A percentile compares a stretch with the other conserved stretches of the same genome.
Evolutionary conservation across 2,329 filamentous ascomycete genomes (phyloP).

Genomic region (Sporothrix pallida): DNA sequence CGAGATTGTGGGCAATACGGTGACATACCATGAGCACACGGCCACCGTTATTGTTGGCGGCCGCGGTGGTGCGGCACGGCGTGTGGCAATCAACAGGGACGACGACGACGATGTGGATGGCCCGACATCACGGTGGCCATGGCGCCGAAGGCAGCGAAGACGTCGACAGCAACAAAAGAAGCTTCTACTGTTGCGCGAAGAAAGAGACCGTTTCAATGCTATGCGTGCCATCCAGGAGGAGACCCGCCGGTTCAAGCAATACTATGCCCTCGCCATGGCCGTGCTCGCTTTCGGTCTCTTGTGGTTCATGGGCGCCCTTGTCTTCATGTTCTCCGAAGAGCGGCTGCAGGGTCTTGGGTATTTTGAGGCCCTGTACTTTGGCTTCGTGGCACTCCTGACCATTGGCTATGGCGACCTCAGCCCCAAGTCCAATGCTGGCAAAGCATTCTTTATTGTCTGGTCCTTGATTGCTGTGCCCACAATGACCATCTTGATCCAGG

Average conservation of each 20-base stretch:
- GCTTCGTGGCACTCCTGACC: slow-evolving; percentile 70
- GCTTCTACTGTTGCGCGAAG: slow-evolving; percentile 60
- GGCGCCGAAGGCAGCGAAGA: slow-evolving; percentile 38
- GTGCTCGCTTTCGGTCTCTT: slow-evolving; percentile 64
- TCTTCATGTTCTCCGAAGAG: slow-evolving; percentile 66
- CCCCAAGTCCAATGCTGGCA: slow-evolving; percentile 67
- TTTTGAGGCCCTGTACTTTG: slow-evolving; percentile 72
- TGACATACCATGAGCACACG: slow-evolving; percentile 45
- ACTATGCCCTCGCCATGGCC: slow-evolving; percentile 64
- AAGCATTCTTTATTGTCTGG: slow-evolving; percentile 75
- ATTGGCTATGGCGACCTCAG: slow-evolving; percentile 71
- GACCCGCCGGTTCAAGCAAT: slow-evolving; percentile 66
- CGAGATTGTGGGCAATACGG: slow-evolving; percentile 44
- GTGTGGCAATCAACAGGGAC: slow-evolving; percentile 38
- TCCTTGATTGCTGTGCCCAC: slow-evolving; percentile 70
- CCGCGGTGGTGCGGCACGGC: slow-evolving; percentile 41
- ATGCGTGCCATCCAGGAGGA: slow-evolving; percentile 69
- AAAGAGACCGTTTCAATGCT: slow-evolving; percentile 66
- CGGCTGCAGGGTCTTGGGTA: slow-evolving; percentile 61
- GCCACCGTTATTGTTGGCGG: slow-evolving; percentile 37
- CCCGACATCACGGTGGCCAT: background rate
- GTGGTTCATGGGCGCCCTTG: slow-evolving; percentile 69
- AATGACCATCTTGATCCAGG: slow-evolving; percentile 70
- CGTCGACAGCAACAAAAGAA: slow-evolving; percentile 45
- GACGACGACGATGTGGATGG: slow-evolving; percentile 35